Evolutionary conservation across 352 stramenopile genomes (phyloP).

Genomic region (Globisporangium camurandrum): DNA sequence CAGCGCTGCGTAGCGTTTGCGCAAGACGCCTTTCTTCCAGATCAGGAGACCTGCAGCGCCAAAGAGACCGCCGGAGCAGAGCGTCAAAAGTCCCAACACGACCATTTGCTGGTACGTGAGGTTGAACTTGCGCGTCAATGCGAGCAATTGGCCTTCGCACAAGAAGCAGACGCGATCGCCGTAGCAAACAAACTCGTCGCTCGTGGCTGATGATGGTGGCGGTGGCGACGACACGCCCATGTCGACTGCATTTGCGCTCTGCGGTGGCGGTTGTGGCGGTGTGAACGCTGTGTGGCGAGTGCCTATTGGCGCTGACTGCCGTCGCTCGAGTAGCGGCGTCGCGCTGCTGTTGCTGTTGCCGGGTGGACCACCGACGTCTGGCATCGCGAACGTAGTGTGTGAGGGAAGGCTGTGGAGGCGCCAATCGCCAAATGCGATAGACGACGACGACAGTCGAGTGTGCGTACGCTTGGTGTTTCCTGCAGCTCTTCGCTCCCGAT

Average conservation of each 20-base stretch:
- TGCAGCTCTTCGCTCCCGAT: too few species aligned
- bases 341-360: background rate
- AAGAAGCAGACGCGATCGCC: slow-evolving; percentile 64
- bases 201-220: background rate
- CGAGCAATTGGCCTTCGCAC: slow-evolving; percentile 64
- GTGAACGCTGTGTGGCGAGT: background rate
- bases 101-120: slow-evolving; percentile 73
- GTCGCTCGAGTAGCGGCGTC: slow-evolving; percentile 4
- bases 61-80: slow-evolving; percentile 48
- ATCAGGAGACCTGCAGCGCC: slow-evolving; percentile 62
- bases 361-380: background rate
- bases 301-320: slow-evolving; percentile 3
- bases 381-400: background rate
- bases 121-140: slow-evolving; percentile 66
- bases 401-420: too few species aligned
- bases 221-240: background rate
- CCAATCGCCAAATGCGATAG: too few species aligned
- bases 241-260: background rate
- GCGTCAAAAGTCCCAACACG: slow-evolving; percentile 38
- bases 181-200: slow-evolving; percentile 67
- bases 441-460: too few species aligned
- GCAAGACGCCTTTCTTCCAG: slow-evolving; percentile 59
- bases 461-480: too few species aligned
- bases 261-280: background rate
- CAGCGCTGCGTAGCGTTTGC: slow-evolving; percentile 65